Evolutionary conservation across 169 alveolate species (phyloP), one percentile per base, ranked within the genome.

Genomic region (Theileria sp.): DNA sequence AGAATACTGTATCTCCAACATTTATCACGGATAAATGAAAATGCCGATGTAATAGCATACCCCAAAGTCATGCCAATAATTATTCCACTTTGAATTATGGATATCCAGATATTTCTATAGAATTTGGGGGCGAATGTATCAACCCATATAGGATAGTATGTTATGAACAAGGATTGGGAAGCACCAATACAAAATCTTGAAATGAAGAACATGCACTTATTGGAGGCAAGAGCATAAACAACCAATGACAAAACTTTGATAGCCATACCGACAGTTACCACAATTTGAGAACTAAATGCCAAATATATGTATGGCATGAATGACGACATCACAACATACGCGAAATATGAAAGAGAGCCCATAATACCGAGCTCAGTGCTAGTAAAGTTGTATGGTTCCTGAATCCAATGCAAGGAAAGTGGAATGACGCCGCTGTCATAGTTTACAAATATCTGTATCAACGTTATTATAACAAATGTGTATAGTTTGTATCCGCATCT

Each of bases 131-230:
- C 94, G 69, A 94, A 96, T 62, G 88, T 95, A 84, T 96, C 97
- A 17, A 95, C 95, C 99, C 99, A 97, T 7, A 96, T 98, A 0
- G 99, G 99, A 9, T 92, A 88, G 77, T 95, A 96, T 10, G 95
- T 95, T 17, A 94, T 95, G 54, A 94, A 93, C 70, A 95, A 92
- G 0, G 98, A 95, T 88, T 96, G 96, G 0, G 97, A 87, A 21
- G 93, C 86, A 13, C 99, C 99, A 62, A 92, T 86, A 56, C 92
- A 76, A 77, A 97, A 94, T 71, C 98, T 87, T 71, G 91, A 82
- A 26, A 87, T 19, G 80, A 90, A 96, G 81, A 95, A 90, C 79
- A 91, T 74, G 6, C 65, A 73, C 50, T 89, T 80, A 66, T 88
- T 81, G 58, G 73, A 61, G 6, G 96, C 88, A 23, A 81, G 69